A percentile compares a stretch with the other conserved stretches of the same genome.
Conservation (phyloP, 495 filamentous ascomycete species). For the Aspergillus asperescens region DNA sequence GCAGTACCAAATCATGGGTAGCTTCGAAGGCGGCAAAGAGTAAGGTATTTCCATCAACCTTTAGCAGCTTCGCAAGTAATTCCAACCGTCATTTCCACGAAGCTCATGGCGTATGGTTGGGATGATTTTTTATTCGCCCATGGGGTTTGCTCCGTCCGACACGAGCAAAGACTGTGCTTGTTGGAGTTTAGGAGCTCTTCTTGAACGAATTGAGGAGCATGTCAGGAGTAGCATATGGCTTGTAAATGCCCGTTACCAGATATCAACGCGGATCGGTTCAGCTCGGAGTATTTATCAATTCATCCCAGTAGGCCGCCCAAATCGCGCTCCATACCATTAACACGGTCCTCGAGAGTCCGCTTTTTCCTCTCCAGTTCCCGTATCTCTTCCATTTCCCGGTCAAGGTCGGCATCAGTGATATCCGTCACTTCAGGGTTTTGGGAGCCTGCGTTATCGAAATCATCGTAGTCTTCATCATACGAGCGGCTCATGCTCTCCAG, state of each 20-base stretch:
- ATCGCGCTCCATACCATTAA: conserved; percentile 76
- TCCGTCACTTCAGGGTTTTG: conserved; percentile 42
- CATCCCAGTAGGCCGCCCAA: conserved; percentile 59
- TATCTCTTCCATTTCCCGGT: conserved; percentile 73
- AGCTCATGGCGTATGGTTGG: too few species aligned
- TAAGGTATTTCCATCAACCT: too few species aligned
- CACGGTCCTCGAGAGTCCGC: conserved; percentile 65
- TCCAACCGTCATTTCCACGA: too few species aligned
- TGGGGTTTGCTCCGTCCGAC: too few species aligned
- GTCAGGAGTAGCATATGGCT: neutral
- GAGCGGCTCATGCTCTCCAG: conserved; percentile 66
- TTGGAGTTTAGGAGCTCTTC: too few species aligned
- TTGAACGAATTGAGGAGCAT: too few species aligned
- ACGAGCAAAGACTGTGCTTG: too few species aligned
- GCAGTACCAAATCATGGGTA: neutral
- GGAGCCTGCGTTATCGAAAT: conserved; percentile 30
- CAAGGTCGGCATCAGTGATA: conserved; percentile 71
- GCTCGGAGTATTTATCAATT: conserved; percentile 10
- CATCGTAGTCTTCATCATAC: conserved; percentile 36
- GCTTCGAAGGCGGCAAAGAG: neutral
- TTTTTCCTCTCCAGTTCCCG: conserved; percentile 72
- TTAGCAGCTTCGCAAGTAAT: too few species aligned
- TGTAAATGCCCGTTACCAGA: neutral
- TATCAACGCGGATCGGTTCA: neutral
- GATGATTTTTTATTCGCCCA: too few species aligned